Base-by-base conservation (phyloP, 2,329 filamentous ascomycete genomes). In the Ophioceras dolichostomum region DNA sequence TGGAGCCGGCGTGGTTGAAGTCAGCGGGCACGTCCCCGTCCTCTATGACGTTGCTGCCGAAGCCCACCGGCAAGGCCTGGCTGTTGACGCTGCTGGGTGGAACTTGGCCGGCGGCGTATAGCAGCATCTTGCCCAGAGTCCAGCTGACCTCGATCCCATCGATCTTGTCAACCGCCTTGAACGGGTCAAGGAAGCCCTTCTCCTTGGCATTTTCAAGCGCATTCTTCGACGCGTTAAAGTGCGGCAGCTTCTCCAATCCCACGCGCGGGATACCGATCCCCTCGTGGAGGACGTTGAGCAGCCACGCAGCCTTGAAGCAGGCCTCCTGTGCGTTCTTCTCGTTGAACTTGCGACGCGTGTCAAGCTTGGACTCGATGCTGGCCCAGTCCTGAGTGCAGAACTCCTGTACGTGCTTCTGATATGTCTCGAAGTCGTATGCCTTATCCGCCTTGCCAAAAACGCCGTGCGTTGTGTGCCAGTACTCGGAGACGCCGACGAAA, bases 381-480 rank as follows among this genome's bases (percentile, higher is more conserved):
- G 70, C 63, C 93, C 93, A 98, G 39, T 86, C 75, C 47, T 80
- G 77, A 32, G 73, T 79, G 57, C 91, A 98, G 51, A 94, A 96
- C 6, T 84, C 74, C 42, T 79, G 71, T 4, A 96, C 91, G 26
- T 81, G 76, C 44, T 80, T 68, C 53, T 96, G 88, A 49, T 96
- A 98, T 0, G 83, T 87, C 43, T 79, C 74, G 47, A 94, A 84
- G 51, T 96, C 87, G 56, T 96, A 98, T 0, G 83, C 76, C 46
- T 84, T 80, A 47, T 87, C 83, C 46, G 83, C 80, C 43, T 74
- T 70, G 4, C 76, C 77, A 49, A 98, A 96, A 2, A 96, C 80
- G 38, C 91, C 87, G 49, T 98, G 91, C 0, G 91, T 98, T 0
- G 89, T 94, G 57, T 98, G 91, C 89, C 91, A 98, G 59, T 94